Percentiles rank a stretch among this genome's conserved stretches.
phyloP scores from a whole-genome alignment of 2,329 filamentous ascomycete genomes.

The Colletotrichum tropicale region DNA sequence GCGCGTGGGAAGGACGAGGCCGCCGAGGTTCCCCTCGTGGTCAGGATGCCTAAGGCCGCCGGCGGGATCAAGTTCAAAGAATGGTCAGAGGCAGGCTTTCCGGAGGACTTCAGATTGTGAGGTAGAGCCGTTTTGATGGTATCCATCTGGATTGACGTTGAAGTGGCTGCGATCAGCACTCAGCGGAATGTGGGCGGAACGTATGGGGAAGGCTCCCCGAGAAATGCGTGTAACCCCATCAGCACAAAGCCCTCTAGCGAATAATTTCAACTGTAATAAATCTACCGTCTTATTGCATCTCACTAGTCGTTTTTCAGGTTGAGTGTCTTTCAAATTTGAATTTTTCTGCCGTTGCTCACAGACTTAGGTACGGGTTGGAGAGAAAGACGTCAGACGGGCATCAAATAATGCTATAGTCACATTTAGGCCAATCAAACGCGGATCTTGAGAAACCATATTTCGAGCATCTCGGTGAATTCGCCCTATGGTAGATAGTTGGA shows the following conservation, averaged over 20 bases:
- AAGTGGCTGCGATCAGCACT: neutral
- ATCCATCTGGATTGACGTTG: neutral
- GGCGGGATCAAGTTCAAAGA: constrained; percentile 34
- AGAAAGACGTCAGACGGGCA: fast-evolving
- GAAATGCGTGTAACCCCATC: neutral
- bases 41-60: constrained; percentile 39
- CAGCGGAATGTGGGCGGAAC: neutral
- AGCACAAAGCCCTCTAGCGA: neutral
- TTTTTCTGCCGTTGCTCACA: neutral
- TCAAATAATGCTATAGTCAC: neutral
- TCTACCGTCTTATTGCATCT: fast-evolving
- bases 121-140: neutral
- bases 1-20: constrained; percentile 36
- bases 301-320: neutral
- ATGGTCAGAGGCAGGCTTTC: constrained; percentile 27
- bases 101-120: neutral
- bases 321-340: neutral
- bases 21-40: constrained; percentile 43
- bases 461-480: fast-evolving
- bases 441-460: fast-evolving
- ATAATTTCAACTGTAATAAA: neutral
- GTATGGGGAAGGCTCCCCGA: neutral
- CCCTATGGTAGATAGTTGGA: no score
- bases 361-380: neutral
- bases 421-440: neutral